Percentiles rank a stretch among this genome's conserved stretches.
These are phyloP conservation scores for Neurospora sp. DNA, from an alignment of 495 filamentous ascomycete genomes.

Conservation along the genomic window DNA sequence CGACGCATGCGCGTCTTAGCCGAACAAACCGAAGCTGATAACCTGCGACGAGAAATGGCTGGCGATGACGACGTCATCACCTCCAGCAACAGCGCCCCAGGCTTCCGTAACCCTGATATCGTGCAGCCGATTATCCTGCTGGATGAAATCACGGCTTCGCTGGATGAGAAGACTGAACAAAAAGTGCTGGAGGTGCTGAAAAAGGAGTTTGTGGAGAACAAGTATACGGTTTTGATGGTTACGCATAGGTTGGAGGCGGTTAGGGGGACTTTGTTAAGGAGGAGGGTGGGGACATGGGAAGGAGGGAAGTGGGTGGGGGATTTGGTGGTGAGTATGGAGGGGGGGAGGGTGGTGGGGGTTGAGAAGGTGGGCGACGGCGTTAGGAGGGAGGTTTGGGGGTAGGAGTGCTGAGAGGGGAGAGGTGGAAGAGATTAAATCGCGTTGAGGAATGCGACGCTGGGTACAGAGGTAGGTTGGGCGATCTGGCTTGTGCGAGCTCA, in stretches of 20 bases:
- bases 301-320: neutral
- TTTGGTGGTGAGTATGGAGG: neutral
- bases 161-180: slow-evolving; percentile 71
- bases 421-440: neutral
- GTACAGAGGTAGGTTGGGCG: neutral
- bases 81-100: neutral
- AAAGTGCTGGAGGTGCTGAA: slow-evolving; percentile 60
- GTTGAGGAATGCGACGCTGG: neutral
- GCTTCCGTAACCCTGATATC: neutral
- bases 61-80: neutral
- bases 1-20: neutral
- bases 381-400: neutral
- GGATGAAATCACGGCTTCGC: slow-evolving; percentile 75
- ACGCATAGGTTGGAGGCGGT: slow-evolving; percentile 53
- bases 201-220: slow-evolving; percentile 37
- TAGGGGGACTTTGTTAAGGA: slow-evolving; percentile 7
- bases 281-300: neutral
- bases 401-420: neutral
- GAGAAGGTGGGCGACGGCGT: neutral
- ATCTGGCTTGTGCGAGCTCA: neutral
- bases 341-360: neutral
- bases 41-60: too few species aligned
- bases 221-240: slow-evolving; percentile 51
- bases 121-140: slow-evolving; percentile 53
- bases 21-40: too few species aligned